Base-by-base conservation (phyloP, 495 filamentous ascomycete species). In the Penicillium argentinense region DNA sequence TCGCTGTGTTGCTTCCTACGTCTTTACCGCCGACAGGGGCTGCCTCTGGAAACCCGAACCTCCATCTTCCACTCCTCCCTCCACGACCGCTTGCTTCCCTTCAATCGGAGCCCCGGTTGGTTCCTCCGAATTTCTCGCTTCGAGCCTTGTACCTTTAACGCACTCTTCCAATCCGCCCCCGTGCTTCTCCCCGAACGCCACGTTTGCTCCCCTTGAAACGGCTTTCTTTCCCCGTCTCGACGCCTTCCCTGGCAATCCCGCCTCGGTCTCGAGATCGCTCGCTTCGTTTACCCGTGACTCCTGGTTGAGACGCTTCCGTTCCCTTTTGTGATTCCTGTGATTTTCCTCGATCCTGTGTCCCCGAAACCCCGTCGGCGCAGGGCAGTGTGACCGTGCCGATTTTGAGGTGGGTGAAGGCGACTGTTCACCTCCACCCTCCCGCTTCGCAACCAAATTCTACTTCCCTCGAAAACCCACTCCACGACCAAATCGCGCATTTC, bases 21-120 rank as follows among this genome's bases (percentile, higher is more conserved):
- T 32, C 45, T 58, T 61, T 61, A 61, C 58, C 58, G 58, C 58
- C 54, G 36, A 58, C 55, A 54, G 42, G 51, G 57, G 53, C 45
- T 53, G 53, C 36, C 47, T 42, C 47, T 52, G 42, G 30, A 43
- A 40, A 24, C 19, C 27, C 37, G 30, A 16, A 19, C 29, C 33
- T 42, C 28, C 19, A 13, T 18, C 28, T 21, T 17, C 21, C 11
- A 13, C 16, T 27, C 22, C 19, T 47, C 28, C 39, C 25, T 25
- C n/a, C n/a, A n/a, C n/a, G n/a, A n/a, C n/a, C n/a, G n/a, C n/a
- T 23, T 23, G 27, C 9, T 56, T 32, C 29, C 14, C 30, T 44
- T 53, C 51, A 44, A 49, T 55, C 40, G 51, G 58, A 53, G 40
- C 58, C 54, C 54, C 49, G 58, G 58, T 42, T 52, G 58, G 58